These are phyloP conservation scores for Agrostemma githago DNA, from an alignment of 148 eudicot genomes.

Conservation along the genomic window DNA sequence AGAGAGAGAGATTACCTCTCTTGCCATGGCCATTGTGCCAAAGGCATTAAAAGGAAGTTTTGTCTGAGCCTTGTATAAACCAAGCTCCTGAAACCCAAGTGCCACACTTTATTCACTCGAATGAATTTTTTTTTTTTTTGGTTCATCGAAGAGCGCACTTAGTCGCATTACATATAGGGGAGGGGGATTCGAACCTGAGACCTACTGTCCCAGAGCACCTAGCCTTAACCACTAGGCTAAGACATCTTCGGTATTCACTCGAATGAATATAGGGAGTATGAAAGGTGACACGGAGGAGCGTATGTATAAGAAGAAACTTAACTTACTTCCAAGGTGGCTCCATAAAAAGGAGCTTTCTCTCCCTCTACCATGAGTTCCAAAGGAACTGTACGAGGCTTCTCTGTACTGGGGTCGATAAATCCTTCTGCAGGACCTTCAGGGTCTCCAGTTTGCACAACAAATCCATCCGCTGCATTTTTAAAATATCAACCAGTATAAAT, in stretches of 20 bases:
- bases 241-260: too few relatives aligned
- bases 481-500: background rate
- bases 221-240: too few relatives aligned
- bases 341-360: conserved; percentile 83
- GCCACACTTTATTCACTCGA: background rate
- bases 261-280: background rate
- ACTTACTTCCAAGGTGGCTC: conserved; percentile 86
- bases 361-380: conserved; percentile 87
- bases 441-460: conserved; percentile 99
- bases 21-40: conserved; percentile 99
- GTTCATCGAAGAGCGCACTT: too few relatives aligned
- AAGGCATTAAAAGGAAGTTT: conserved; percentile 97
- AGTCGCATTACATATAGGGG: too few relatives aligned
- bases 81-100: conserved; percentile 62
- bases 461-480: conserved; percentile 77
- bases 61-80: conserved; percentile 98
- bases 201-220: too few relatives aligned
- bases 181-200: too few relatives aligned
- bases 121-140: too few relatives aligned
- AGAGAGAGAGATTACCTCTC: conserved; percentile 53
- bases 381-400: conserved; percentile 86
- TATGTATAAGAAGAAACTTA: conserved; percentile 9
- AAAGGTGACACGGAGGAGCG: background rate
- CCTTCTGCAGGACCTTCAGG: conserved; percentile 99
- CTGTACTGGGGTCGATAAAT: conserved; percentile 97